phyloP scores from a whole-genome alignment of 805 yeast genomes.

The Saccharomyces paradoxus region DNA sequence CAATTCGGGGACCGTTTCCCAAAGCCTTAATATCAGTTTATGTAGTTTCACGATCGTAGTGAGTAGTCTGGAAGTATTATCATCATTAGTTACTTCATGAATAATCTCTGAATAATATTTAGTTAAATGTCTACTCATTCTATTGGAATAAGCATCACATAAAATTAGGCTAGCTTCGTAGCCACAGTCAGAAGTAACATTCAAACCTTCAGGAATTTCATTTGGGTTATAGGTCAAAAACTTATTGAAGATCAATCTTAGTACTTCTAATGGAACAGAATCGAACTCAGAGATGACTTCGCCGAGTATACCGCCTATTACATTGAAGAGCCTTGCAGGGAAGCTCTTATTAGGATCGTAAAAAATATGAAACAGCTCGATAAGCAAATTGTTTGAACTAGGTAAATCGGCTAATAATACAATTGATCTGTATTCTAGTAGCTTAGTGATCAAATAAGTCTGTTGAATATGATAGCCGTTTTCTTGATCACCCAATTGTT shows the following conservation, averaged over 20 bases:
- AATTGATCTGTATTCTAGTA: slow-evolving; percentile 69
- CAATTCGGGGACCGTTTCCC: slow-evolving; percentile 73
- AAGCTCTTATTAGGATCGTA: slow-evolving; percentile 44
- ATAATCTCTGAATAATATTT: slow-evolving; percentile 72
- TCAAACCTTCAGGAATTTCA: slow-evolving; percentile 25
- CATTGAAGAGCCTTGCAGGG: slow-evolving; percentile 47
- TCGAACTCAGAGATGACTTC: slow-evolving; percentile 70
- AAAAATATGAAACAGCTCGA: slow-evolving; percentile 49
- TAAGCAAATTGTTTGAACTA: slow-evolving; percentile 47
- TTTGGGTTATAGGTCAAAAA: slow-evolving; percentile 37
- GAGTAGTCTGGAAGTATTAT: slow-evolving; percentile 10
- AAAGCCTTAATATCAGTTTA: slow-evolving; percentile 52
- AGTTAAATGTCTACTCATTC: slow-evolving; percentile 67
- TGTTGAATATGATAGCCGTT: slow-evolving; percentile 57
- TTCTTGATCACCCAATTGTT: slow-evolving; percentile 44
- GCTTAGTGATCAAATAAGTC: slow-evolving; percentile 52
- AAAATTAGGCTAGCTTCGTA: slow-evolving; percentile 57
- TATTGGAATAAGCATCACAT: slow-evolving; percentile 62
- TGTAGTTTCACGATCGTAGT: slow-evolving; percentile 55
- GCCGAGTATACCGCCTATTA: slow-evolving; percentile 61
- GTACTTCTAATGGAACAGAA: slow-evolving; percentile 48
- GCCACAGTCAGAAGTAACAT: slow-evolving; percentile 40
- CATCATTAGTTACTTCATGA: slow-evolving; percentile 37
- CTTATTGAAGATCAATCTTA: slow-evolving; percentile 57
- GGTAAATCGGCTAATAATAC: slow-evolving; percentile 71